phyloP scores from a whole-genome alignment of 2,329 filamentous ascomycete genomes.

The Gliomastix tumulicola region DNA sequence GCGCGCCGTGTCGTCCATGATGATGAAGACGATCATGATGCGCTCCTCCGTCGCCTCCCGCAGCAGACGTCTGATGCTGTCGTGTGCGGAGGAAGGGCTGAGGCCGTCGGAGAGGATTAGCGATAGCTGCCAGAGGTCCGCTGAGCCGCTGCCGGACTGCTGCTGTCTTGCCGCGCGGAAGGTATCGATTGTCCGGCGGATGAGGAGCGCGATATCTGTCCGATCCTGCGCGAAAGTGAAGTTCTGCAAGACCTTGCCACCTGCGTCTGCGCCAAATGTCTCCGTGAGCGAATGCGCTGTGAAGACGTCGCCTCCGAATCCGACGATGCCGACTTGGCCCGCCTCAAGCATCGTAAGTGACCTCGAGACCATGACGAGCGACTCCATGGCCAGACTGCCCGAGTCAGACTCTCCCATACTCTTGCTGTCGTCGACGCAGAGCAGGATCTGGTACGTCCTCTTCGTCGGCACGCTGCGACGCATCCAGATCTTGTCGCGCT shows the following conservation, averaged over 20 bases:
- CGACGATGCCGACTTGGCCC: constrained; percentile 84
- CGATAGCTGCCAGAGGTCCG: constrained; percentile 91
- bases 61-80: constrained; percentile 72
- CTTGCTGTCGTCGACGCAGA: constrained; percentile 92
- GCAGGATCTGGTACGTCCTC: constrained; percentile 92
- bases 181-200: constrained; percentile 69
- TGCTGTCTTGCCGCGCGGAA: constrained; percentile 72
- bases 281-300: constrained; percentile 80
- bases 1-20: constrained; percentile 64
- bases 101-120: constrained; percentile 91
- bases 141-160: constrained; percentile 35
- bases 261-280: constrained; percentile 69
- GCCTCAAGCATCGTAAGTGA: constrained; percentile 88
- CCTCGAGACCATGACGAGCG: constrained; percentile 83
- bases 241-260: constrained; percentile 74
- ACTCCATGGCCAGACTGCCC: constrained; percentile 81
- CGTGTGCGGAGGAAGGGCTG: constrained; percentile 75
- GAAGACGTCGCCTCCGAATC: constrained; percentile 78
- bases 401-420: constrained; percentile 81
- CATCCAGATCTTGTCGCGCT: constrained; percentile 99
- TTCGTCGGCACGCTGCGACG: constrained; percentile 86
- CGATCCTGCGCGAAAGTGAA: constrained; percentile 81
- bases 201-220: constrained; percentile 77
- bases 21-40: constrained; percentile 97
- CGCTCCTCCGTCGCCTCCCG: constrained; percentile 85